Evolutionary conservation across 805 yeast species (phyloP).

Genomic region (Saccharomycopsis fibuligera): DNA sequence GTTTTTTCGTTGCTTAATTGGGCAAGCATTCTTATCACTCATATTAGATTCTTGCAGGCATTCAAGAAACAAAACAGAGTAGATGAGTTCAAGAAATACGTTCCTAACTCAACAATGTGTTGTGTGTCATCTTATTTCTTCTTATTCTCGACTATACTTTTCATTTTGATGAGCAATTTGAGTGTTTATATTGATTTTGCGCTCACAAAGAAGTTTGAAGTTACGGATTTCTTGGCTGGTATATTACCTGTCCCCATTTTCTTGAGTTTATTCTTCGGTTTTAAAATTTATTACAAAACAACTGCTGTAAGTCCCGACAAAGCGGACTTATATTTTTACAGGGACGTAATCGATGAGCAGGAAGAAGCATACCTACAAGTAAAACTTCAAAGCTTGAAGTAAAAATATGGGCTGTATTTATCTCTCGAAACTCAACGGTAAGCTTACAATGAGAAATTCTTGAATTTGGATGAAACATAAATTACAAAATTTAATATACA

Average conservation of each 20-base stretch:
- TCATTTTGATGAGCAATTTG: slow-evolving; percentile 63
- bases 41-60: slow-evolving; percentile 40
- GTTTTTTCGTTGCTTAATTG: slow-evolving; percentile 34
- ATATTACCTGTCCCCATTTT: slow-evolving; percentile 59
- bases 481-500: too few relatives aligned
- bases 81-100: slow-evolving; percentile 45
- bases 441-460: too few relatives aligned
- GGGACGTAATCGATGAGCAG: slow-evolving; percentile 40
- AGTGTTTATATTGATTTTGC: slow-evolving; percentile 59
- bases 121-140: slow-evolving; percentile 63
- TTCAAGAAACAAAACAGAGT: slow-evolving; percentile 38
- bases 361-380: slow-evolving; percentile 24
- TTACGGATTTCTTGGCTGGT: slow-evolving; percentile 67
- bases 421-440: too few relatives aligned
- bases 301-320: slow-evolving; percentile 27
- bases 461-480: too few relatives aligned
- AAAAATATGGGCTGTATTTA: too few relatives aligned
- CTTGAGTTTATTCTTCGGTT: slow-evolving; percentile 29
- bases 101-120: slow-evolving; percentile 61
- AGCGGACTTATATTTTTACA: slow-evolving; percentile 37
- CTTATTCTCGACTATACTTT: slow-evolving; percentile 43
- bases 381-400: neutral
- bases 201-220: slow-evolving; percentile 36
- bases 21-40: slow-evolving; percentile 39
- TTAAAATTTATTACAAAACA: slow-evolving; percentile 27